phyloP scores from a whole-genome alignment of 768 basidiomycete species.

The Lyophyllum shimeji region DNA sequence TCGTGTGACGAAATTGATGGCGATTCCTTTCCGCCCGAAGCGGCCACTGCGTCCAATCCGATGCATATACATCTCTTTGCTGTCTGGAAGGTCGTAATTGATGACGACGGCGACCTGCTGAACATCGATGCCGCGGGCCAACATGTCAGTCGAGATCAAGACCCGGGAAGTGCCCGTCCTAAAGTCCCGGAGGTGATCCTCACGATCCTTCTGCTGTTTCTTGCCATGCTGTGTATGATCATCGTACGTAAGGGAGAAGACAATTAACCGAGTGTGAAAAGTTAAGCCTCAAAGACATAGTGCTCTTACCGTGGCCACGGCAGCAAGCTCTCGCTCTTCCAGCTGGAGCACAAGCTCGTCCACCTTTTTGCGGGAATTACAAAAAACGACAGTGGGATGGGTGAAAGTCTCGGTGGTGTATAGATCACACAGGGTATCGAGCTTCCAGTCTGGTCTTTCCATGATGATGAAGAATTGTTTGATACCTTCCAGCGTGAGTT shows the following conservation, averaged over 20 bases:
- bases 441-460: constrained; percentile 99
- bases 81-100: constrained; percentile 91
- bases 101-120: constrained; percentile 96
- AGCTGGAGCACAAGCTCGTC: constrained; percentile 99
- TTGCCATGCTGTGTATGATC: constrained; percentile 79
- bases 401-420: constrained; percentile 99
- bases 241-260: neutral
- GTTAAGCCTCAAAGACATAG: constrained; percentile 17
- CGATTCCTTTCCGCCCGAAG: constrained; percentile 97
- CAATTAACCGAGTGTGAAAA: neutral
- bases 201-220: constrained; percentile 97
- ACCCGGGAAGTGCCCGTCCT: constrained; percentile 97
- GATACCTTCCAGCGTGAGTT: constrained; percentile 98
- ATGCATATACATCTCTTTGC: constrained; percentile 99
- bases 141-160: constrained; percentile 95
- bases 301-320: constrained; percentile 83
- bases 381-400: constrained; percentile 99
- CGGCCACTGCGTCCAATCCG: constrained; percentile 97
- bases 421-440: constrained; percentile 97
- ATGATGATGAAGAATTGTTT: constrained; percentile 99
- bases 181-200: constrained; percentile 99
- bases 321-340: constrained; percentile 94
- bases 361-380: constrained; percentile 98
- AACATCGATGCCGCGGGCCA: constrained; percentile 98
- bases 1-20: constrained; percentile 96